A percentile compares a stretch with the other conserved stretches of the same genome.
Evolutionary conservation across 768 basidiomycete genomes (phyloP).

Genomic region (Boletus rufocinnamomeus): DNA sequence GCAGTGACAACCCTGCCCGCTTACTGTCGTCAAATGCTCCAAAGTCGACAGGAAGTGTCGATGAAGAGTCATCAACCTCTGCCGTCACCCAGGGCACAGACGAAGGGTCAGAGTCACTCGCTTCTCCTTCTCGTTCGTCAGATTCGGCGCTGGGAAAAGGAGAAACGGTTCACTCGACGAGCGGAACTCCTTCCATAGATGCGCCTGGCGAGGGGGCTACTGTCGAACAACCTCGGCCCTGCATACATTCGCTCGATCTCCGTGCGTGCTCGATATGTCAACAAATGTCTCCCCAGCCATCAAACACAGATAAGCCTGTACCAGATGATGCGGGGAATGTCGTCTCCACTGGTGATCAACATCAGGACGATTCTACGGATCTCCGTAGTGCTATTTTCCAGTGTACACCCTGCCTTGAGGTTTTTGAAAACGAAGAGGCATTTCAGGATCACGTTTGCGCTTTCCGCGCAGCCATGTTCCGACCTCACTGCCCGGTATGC

Average conservation of each 20-base stretch:
- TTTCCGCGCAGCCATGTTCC: conserved; percentile 8
- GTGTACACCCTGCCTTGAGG: conserved; percentile 19
- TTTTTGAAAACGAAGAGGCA: conserved; percentile 16
- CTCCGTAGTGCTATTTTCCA: background rate
- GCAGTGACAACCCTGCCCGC: conserved; percentile 4
- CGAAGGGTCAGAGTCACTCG: background rate
- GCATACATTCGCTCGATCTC: background rate
- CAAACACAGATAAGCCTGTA: background rate
- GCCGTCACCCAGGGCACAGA: background rate
- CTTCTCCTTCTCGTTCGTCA: conserved; percentile 6
- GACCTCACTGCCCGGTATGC: conserved; percentile 25
- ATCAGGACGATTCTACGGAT: background rate
- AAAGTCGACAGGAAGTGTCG: background rate
- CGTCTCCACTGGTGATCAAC: background rate
- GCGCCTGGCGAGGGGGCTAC: background rate
- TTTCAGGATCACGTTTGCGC: conserved; percentile 20
- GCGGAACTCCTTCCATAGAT: background rate
- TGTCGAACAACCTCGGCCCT: background rate
- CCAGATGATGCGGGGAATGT: conserved; percentile 1
- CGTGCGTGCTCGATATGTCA: conserved; percentile 12
- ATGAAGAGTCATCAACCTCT: background rate
- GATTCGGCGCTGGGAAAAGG: conserved; percentile 3
- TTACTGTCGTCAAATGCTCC: background rate
- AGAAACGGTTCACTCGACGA: conserved; percentile 14
- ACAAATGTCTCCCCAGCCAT: background rate